Base-by-base conservation (phyloP, 2,329 filamentous ascomycete genomes). In the Ploettnerulaceae sp. region DNA sequence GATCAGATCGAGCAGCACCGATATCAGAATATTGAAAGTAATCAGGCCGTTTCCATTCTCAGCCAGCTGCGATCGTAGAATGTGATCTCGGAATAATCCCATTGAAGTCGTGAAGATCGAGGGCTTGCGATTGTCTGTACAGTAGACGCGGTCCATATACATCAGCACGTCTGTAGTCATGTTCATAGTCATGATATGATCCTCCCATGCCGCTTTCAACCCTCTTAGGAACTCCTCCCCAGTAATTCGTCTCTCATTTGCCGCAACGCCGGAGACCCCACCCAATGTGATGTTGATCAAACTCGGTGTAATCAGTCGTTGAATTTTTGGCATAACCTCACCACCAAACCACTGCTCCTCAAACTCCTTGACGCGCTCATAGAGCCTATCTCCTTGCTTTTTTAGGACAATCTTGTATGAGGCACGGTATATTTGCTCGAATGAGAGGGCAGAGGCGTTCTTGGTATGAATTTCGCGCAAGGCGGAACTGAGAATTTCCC, bases 121-220 rank as follows among this genome's bases (percentile, higher is more conserved):
- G 0, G 88, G 83, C 51, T 77, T 76, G 5, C 80, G 76, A 49
- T 82, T 78, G 53, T 94, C 89, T 26, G 81, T 73, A 39, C 81
- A 84, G 60, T 86, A 89, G 21, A 90, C 83, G 39, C 89, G 84
- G 63, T 98, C 91, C 74, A 98, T 88, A 63, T 96, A 96, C 89
- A 97, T 96, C 41, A 97, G 74, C 24, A 97, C 89, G 65, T 97
- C 93, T 3, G 90, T 89, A 40, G 89, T 84, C 91, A 97, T 97
- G 62, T 89, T 89, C 87, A 95, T 95, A 34, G 86, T 90, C 47
- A 86, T 79, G 63, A 90, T 87, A 63, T 98, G 90, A 53, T 94
- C 86, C 51, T 89, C 81, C 89, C 90, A 98, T 2, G 83, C 81
- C 48, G 82, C 75, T 57, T 84, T 84, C 11, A 97, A 67, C 0